These are phyloP conservation scores for Akebia trifoliata DNA, from an alignment of 164 flowering plant genomes.

Conservation along the genomic window DNA sequence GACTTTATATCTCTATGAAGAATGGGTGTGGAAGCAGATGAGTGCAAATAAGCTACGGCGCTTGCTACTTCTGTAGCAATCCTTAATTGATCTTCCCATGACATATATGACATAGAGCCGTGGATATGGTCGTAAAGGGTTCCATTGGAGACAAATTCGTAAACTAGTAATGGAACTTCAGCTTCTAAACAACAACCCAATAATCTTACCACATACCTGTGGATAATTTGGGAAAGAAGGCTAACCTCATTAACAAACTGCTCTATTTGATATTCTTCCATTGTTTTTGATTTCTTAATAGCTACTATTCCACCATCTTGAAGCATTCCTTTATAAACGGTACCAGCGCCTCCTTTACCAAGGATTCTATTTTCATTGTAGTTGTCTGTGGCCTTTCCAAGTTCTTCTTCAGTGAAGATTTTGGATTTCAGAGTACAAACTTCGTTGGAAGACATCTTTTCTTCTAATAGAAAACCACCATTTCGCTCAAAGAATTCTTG, in stretches of 20 bases:
- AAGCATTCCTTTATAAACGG: constrained; percentile 15
- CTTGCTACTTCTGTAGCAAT: constrained; percentile 12
- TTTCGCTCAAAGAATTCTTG: too few relatives aligned
- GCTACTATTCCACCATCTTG: constrained; percentile 18
- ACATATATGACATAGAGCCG: constrained; percentile 1
- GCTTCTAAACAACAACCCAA: constrained; percentile 23
- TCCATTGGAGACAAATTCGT: constrained; percentile 19
- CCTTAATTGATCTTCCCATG: constrained; percentile 18
- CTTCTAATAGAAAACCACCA: too few relatives aligned
- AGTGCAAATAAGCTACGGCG: neutral
- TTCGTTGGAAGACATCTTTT: too few relatives aligned
- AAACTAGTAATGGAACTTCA: constrained; percentile 19
- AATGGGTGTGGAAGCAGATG: neutral
- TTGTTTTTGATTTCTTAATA: constrained; percentile 20
- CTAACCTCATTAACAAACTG: constrained; percentile 22
- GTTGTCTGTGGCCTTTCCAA: constrained; percentile 9
- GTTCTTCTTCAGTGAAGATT: neutral
- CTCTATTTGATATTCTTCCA: constrained; percentile 13
- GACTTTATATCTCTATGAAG: neutral
- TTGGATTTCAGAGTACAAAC: too few relatives aligned
- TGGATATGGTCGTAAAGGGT: constrained; percentile 18
- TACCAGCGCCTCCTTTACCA: constrained; percentile 19
- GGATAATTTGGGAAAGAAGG: constrained; percentile 20
- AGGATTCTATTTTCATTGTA: constrained; percentile 9
- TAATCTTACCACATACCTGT: constrained; percentile 19